Conservation (phyloP, 2,329 filamentous ascomycete genomes). For the Gnomoniopsis sp. region DNA sequence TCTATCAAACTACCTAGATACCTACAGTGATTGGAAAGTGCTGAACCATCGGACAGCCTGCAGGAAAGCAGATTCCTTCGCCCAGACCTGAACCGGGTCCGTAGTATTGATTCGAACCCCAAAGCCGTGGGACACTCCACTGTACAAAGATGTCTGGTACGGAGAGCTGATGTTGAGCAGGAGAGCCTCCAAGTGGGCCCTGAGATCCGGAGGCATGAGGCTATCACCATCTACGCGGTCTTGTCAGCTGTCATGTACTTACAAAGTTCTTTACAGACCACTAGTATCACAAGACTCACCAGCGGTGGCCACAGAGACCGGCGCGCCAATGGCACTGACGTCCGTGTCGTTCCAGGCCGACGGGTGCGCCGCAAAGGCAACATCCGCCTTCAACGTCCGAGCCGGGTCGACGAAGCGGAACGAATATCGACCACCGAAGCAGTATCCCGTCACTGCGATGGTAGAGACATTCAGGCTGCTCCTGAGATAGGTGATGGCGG, state of each 20-base stretch:
- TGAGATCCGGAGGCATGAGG: background rate
- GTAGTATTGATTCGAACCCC: slow-evolving; percentile 9
- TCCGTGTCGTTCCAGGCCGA: background rate
- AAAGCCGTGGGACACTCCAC: slow-evolving; percentile 10
- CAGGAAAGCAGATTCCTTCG: slow-evolving; percentile 12
- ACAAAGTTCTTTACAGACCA: too few relatives aligned
- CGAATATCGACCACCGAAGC: slow-evolving; percentile 13
- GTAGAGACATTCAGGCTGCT: background rate
- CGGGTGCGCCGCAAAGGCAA: slow-evolving; percentile 13
- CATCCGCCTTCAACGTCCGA: slow-evolving; percentile 8
- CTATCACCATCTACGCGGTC: background rate
- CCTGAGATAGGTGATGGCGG: slow-evolving; percentile 1
- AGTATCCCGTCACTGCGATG: slow-evolving; percentile 12
- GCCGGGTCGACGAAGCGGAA: slow-evolving; percentile 14
- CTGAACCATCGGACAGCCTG: slow-evolving; percentile 16
- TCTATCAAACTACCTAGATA: too few relatives aligned
- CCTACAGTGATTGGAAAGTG: background rate
- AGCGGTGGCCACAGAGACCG: slow-evolving; percentile 2
- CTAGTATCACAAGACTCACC: background rate
- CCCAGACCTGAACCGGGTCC: slow-evolving; percentile 11
- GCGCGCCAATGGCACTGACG: slow-evolving; percentile 6
- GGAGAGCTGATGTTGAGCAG: slow-evolving; percentile 11
- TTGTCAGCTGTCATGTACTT: background rate
- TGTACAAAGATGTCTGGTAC: slow-evolving; percentile 7
- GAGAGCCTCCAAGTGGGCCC: slow-evolving; percentile 3